Conservation (phyloP, 106 monocot genomes). For the Dioscorea dumetorum region DNA sequence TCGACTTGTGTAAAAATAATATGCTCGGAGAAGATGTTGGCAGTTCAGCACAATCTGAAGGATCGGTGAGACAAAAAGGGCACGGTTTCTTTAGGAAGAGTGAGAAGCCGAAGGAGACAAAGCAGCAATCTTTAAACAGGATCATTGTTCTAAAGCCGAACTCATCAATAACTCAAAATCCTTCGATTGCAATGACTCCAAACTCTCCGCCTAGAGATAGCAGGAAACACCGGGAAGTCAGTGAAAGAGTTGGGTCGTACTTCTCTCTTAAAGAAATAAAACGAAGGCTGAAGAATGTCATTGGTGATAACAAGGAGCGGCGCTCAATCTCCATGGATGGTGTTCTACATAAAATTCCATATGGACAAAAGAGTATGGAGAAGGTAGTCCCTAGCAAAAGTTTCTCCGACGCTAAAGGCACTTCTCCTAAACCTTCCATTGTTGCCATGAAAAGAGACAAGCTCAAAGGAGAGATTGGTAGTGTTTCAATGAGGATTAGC, state of each 20-base stretch:
- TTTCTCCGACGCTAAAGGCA: not conserved
- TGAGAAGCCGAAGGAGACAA: slow-evolving; percentile 15
- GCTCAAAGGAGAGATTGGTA: too few species aligned
- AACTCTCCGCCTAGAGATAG: slow-evolving; percentile 22
- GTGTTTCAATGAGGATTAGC: too few species aligned
- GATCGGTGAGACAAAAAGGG: slow-evolving; percentile 3
- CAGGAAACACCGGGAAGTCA: slow-evolving; percentile 11
- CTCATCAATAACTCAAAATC: slow-evolving; percentile 14
- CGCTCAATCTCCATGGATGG: slow-evolving; percentile 27
- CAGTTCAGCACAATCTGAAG: slow-evolving; percentile 13
- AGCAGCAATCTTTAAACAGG: slow-evolving; percentile 28
- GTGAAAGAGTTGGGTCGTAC: slow-evolving; percentile 26
- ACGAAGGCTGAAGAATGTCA: slow-evolving; percentile 39
- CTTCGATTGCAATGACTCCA: slow-evolving; percentile 2
- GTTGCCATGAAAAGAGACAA: slow-evolving; percentile 6
- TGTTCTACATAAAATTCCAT: slow-evolving; percentile 29
- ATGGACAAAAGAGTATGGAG: slow-evolving; percentile 9
- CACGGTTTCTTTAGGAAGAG: slow-evolving; percentile 34
- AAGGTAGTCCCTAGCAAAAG: not conserved
- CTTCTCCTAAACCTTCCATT: slow-evolving; percentile 3
- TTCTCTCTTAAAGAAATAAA: slow-evolving; percentile 73
- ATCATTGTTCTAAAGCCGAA: slow-evolving; percentile 55
- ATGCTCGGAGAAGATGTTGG: slow-evolving; percentile 5
- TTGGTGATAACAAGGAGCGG: slow-evolving; percentile 43
- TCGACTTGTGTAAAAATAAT: not conserved